These are phyloP conservation scores for Salvia sclarea DNA, from an alignment of 305 asterid species.

Conservation along the genomic window DNA sequence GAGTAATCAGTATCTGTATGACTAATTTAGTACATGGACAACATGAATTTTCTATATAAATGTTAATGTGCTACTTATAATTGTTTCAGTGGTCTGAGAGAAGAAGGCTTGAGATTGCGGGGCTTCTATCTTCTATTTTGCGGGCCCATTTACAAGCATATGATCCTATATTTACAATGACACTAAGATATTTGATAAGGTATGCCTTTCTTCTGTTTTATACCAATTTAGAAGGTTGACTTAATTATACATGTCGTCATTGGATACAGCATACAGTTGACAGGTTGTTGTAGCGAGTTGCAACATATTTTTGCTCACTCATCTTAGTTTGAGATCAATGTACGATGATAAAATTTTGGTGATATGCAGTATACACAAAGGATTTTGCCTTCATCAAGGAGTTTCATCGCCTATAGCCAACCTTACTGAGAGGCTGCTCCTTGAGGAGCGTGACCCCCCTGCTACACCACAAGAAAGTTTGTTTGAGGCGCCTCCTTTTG, in stretches of 20 bases:
- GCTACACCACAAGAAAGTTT: constrained; percentile 76
- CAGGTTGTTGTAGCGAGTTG: constrained; percentile 5
- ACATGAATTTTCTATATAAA: constrained; percentile 9
- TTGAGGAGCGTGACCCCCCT: constrained; percentile 93
- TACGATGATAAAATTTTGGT: constrained; percentile 17
- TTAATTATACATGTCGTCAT: neutral
- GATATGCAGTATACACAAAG: constrained; percentile 82
- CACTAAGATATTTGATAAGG: constrained; percentile 94
- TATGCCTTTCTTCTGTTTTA: constrained; percentile 28
- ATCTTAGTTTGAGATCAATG: constrained; percentile 12
- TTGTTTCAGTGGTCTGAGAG: constrained; percentile 84
- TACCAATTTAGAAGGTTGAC: neutral
- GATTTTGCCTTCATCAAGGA: constrained; percentile 87
- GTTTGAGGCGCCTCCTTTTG: constrained; percentile 91
- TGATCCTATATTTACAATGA: constrained; percentile 87
- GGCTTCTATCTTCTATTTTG: constrained; percentile 75
- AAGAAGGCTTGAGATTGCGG: constrained; percentile 91
- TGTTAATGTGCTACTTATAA: constrained; percentile 18
- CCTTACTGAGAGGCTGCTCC: constrained; percentile 94
- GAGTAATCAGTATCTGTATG: neutral
- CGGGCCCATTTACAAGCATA: constrained; percentile 79
- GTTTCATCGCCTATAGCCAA: constrained; percentile 79
- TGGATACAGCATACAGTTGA: constrained; percentile 4
- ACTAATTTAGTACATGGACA: constrained; percentile 10
- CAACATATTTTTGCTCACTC: constrained; percentile 17